phyloP scores from a whole-genome alignment of 2,329 filamentous ascomycete species.

The Aspergillus felis region DNA sequence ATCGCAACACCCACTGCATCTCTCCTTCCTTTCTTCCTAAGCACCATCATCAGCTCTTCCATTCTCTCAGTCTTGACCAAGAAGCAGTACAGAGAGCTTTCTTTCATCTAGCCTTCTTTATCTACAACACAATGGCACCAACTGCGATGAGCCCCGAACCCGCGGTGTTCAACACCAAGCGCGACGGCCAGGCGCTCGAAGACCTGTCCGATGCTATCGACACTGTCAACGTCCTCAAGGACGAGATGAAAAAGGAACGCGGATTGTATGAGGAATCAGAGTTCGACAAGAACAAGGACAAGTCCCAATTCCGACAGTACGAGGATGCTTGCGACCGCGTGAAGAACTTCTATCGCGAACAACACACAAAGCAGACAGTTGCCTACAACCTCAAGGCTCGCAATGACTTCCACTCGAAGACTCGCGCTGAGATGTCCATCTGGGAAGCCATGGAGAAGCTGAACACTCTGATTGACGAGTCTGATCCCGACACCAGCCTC shows the following conservation, averaged over 20 bases:
- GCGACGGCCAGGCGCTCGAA: conserved; percentile 56
- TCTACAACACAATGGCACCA: conserved; percentile 26
- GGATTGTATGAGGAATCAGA: conserved; percentile 53
- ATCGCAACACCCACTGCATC: not conserved
- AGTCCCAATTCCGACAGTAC: conserved; percentile 77
- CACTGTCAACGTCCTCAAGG: conserved; percentile 58
- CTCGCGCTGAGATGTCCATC: conserved; percentile 72
- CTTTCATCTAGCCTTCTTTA: not conserved
- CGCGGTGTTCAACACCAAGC: conserved; percentile 38
- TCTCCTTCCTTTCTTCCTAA: not conserved
- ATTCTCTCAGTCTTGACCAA: not conserved
- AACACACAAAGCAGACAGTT: conserved; percentile 56
- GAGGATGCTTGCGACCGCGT: conserved; percentile 78
- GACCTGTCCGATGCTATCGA: conserved; percentile 58
- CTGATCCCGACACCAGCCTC: conserved; percentile 82
- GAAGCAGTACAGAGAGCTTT: not conserved
- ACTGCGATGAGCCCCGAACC: conserved; percentile 22
- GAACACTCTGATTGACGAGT: conserved; percentile 85
- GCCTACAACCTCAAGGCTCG: conserved; percentile 80
- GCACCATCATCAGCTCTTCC: not conserved
- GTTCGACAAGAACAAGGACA: conserved; percentile 74
- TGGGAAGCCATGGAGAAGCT: conserved; percentile 93
- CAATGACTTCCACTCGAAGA: conserved; percentile 63
- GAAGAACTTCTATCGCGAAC: conserved; percentile 78
- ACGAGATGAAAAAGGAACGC: conserved; percentile 47